Conservation (phyloP, 805 yeast species). For the Candida vartiovaarae region DNA sequence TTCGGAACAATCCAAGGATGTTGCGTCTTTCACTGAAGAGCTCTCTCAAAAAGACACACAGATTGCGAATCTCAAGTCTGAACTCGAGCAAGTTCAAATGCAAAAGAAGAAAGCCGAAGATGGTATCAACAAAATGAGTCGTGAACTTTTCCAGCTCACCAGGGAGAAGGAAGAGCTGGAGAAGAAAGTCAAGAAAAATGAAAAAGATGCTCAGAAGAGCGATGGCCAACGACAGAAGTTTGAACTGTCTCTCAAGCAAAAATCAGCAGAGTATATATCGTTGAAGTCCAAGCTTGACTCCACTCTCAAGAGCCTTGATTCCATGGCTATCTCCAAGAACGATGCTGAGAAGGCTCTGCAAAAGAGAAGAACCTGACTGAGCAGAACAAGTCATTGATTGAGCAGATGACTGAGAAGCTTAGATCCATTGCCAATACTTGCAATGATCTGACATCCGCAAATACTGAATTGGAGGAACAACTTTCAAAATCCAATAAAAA, state of each 20-base stretch:
- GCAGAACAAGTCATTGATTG: slow-evolving; percentile 28
- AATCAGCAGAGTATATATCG: slow-evolving; percentile 8
- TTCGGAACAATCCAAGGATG: slow-evolving; percentile 27
- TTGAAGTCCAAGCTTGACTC: slow-evolving; percentile 10
- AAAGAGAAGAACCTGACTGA: slow-evolving; percentile 14
- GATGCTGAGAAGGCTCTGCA: slow-evolving; percentile 15
- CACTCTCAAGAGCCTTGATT: neutral
- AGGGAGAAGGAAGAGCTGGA: slow-evolving; percentile 50
- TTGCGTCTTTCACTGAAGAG: slow-evolving; percentile 12
- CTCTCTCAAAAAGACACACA: slow-evolving; percentile 15
- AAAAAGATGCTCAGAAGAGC: slow-evolving; percentile 23
- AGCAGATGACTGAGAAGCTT: slow-evolving; percentile 39
- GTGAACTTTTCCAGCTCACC: slow-evolving; percentile 65
- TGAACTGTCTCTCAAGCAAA: slow-evolving; percentile 13
- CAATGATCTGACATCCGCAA: slow-evolving; percentile 23
- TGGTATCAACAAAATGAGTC: slow-evolving; percentile 85
- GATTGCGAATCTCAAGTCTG: slow-evolving; percentile 20
- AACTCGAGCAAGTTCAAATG: slow-evolving; percentile 19
- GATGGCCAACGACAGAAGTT: slow-evolving; percentile 18
- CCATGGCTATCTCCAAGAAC: neutral
- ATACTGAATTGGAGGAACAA: slow-evolving; percentile 13
- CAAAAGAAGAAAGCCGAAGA: slow-evolving; percentile 66
- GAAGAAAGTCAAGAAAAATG: slow-evolving; percentile 33
- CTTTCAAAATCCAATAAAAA: slow-evolving; percentile 8
- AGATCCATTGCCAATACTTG: slow-evolving; percentile 33